A percentile compares a stretch with the other conserved stretches of the same genome.
phyloP scores from a whole-genome alignment of 1,139 yeast species.

The Sugiyamaella xylanicola region DNA sequence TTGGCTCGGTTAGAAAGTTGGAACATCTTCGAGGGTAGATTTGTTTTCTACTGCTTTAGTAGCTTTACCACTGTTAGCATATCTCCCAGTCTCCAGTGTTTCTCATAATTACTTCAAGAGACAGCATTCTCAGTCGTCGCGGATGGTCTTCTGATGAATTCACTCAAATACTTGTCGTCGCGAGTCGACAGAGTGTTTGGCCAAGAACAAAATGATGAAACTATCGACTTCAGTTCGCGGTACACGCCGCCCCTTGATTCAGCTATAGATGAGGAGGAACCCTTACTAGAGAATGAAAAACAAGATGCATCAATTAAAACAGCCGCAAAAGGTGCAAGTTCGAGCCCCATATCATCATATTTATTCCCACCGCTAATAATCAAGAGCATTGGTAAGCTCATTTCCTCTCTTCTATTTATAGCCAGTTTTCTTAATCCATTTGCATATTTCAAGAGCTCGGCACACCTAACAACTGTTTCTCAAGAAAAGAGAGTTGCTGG shows the following conservation, averaged over 20 bases:
- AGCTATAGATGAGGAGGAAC: slow-evolving; percentile 12
- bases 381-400: slow-evolving; percentile 4
- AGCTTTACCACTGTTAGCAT: too few species aligned
- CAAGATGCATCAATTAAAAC: neutral
- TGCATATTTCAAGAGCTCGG: slow-evolving; percentile 14
- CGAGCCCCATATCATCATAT: neutral
- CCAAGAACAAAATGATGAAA: slow-evolving; percentile 18
- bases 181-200: slow-evolving; percentile 40
- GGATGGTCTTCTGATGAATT: slow-evolving; percentile 34
- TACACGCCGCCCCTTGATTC: slow-evolving; percentile 4
- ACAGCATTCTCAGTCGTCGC: neutral
- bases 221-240: neutral
- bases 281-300: slow-evolving; percentile 11
- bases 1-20: too few species aligned
- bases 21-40: too few species aligned
- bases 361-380: slow-evolving; percentile 6
- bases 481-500: slow-evolving; percentile 11
- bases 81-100: too few species aligned
- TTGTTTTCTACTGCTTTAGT: too few species aligned
- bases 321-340: neutral
- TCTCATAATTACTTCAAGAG: too few species aligned
- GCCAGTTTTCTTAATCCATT: slow-evolving; percentile 13
- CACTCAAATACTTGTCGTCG: slow-evolving; percentile 39
- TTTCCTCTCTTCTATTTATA: slow-evolving; percentile 2
- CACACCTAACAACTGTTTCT: neutral